Conservation (phyloP, 805 yeast species). For the Candida odintsovae region DNA sequence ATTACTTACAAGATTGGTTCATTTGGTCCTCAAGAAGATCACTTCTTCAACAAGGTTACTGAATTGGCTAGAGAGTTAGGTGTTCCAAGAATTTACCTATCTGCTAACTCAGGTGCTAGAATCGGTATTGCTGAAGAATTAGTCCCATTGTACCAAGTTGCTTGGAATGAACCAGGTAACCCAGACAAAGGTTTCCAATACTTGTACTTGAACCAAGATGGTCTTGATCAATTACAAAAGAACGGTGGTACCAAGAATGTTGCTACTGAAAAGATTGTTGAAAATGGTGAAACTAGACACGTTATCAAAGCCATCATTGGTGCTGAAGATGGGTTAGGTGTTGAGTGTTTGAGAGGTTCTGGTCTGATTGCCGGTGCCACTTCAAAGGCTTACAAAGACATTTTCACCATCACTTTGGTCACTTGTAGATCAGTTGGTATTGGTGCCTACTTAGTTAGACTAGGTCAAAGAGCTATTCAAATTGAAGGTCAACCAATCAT, state of each 20-base stretch:
- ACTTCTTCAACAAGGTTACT: constrained; percentile 86
- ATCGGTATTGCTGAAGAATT: constrained; percentile 97
- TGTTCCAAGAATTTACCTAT: constrained; percentile 89
- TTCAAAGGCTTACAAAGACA: constrained; percentile 94
- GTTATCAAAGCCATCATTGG: constrained; percentile 85
- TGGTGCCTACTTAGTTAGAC: constrained; percentile 96
- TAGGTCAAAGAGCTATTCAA: constrained; percentile 98
- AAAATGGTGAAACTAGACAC: constrained; percentile 76
- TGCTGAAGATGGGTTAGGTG: constrained; percentile 95
- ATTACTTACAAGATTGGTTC: constrained; percentile 98
- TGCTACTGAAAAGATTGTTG: constrained; percentile 73
- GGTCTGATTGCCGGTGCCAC: constrained; percentile 99
- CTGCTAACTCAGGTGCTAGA: constrained; percentile 99
- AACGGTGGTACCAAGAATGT: constrained; percentile 58
- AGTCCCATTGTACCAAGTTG: constrained; percentile 81
- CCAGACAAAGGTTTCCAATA: constrained; percentile 88
- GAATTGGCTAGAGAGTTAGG: constrained; percentile 87
- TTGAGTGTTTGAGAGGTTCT: constrained; percentile 95
- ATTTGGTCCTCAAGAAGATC: constrained; percentile 95
- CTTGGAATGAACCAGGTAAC: constrained; percentile 77
- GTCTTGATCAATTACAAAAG: constrained; percentile 47
- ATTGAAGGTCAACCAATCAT: constrained; percentile 98
- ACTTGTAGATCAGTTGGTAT: constrained; percentile 99
- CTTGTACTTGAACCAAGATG: constrained; percentile 74
- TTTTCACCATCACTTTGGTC: constrained; percentile 94